Percentiles rank a stretch among this genome's conserved stretches.
phyloP scores from a whole-genome alignment of 306 rosid species.

The Hippophae tibetana region DNA sequence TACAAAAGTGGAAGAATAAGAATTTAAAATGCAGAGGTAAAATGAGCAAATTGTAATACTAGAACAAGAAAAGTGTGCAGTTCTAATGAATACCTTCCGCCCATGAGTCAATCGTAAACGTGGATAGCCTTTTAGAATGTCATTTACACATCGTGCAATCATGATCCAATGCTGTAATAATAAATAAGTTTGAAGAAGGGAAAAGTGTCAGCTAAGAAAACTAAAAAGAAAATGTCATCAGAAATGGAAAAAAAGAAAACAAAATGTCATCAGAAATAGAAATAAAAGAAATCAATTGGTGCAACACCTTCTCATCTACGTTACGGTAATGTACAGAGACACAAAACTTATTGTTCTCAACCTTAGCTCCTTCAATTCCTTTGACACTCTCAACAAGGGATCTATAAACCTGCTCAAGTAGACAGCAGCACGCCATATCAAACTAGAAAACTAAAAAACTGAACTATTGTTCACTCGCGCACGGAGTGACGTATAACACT shows the following conservation, averaged over 20 bases:
- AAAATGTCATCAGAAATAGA: background rate
- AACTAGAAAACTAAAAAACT: constrained; percentile 9
- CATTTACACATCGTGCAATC: constrained; percentile 57
- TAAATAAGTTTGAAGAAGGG: background rate
- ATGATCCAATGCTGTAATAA: constrained; percentile 50
- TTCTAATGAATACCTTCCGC: constrained; percentile 54
- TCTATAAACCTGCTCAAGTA: constrained; percentile 48
- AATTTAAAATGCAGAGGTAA: background rate
- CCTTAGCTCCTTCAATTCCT: constrained; percentile 66
- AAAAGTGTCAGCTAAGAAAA: background rate
- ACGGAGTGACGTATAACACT: constrained; percentile 4
- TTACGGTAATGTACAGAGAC: constrained; percentile 95
- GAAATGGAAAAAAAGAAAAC: background rate
- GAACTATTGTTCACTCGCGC: constrained; percentile 1
- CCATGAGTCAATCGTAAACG: constrained; percentile 71
- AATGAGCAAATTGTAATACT: background rate
- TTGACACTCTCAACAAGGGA: constrained; percentile 52
- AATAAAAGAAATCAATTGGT: background rate
- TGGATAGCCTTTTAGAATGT: constrained; percentile 58
- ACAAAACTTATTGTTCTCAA: constrained; percentile 84
- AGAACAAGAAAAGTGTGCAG: too few relatives aligned
- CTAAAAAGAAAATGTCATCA: background rate
- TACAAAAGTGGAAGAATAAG: background rate
- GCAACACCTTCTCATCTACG: constrained; percentile 66
- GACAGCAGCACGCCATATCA: constrained; percentile 10